Conservation (phyloP, 306 rosid genomes). For the Lotus japonicus region DNA sequence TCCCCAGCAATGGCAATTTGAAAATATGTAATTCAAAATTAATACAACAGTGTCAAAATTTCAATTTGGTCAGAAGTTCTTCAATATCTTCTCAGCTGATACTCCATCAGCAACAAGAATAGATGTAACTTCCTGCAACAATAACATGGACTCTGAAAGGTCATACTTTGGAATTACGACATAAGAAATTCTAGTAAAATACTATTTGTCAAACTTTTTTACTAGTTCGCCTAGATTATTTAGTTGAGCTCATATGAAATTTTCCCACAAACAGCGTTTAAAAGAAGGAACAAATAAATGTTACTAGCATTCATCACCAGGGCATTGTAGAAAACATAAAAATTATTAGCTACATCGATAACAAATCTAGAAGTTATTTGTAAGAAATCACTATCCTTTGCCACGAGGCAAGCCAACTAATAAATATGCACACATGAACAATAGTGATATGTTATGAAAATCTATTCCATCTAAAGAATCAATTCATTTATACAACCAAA, state of each 20-base stretch:
- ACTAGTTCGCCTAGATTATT: neutral
- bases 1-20: slow-evolving; percentile 39
- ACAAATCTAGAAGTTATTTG: neutral
- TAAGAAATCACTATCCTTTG: too few relatives aligned
- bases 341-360: neutral
- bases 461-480: neutral
- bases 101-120: slow-evolving; percentile 85
- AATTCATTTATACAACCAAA: neutral
- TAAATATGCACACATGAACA: neutral
- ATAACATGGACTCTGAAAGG: neutral
- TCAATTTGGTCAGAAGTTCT: slow-evolving; percentile 59
- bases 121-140: slow-evolving; percentile 82
- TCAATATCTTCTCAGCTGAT: slow-evolving; percentile 71
- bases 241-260: neutral
- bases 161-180: neutral
- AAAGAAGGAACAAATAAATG: neutral
- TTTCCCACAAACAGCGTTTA: neutral
- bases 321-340: neutral
- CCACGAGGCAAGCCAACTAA: neutral
- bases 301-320: neutral
- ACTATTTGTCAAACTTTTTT: too few relatives aligned
- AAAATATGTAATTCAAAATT: slow-evolving; percentile 31
- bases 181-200: neutral
- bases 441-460: neutral
- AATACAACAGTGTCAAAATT: slow-evolving; percentile 44